phyloP scores from a whole-genome alignment of 2,329 filamentous ascomycete species.

The Pyricularia grisea region DNA sequence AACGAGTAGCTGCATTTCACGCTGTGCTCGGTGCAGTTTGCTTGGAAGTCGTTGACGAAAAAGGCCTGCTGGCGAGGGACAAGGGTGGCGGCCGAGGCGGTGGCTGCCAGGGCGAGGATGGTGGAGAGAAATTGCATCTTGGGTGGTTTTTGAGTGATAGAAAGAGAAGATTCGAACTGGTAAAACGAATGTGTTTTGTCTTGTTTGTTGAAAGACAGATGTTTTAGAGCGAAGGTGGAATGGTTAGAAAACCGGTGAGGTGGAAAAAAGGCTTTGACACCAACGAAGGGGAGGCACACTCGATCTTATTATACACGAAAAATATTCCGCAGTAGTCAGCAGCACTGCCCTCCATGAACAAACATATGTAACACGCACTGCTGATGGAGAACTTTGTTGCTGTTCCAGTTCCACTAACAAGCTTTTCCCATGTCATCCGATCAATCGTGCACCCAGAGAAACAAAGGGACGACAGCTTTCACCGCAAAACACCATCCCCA shows the following conservation, averaged over 20 bases:
- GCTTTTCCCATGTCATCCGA: background rate
- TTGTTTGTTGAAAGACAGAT: background rate
- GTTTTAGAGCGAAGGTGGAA: background rate
- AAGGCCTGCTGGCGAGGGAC: background rate
- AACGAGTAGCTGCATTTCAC: background rate
- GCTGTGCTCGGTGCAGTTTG: background rate
- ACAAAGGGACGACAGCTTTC: background rate
- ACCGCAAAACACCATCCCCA: background rate
- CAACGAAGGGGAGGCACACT: background rate
- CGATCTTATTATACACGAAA: background rate
- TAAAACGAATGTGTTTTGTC: background rate
- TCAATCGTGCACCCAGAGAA: background rate
- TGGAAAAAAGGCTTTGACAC: too few species aligned
- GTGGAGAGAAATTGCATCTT: background rate
- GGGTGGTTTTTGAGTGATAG: background rate
- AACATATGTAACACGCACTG: too few species aligned
- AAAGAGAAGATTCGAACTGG: too few species aligned
- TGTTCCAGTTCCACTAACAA: background rate
- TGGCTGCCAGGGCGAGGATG: background rate
- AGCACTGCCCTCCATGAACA: too few species aligned
- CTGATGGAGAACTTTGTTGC: too few species aligned
- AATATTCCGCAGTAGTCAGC: too few species aligned
- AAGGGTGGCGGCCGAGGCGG: background rate
- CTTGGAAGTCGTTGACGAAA: background rate
- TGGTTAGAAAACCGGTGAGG: background rate